phyloP scores from a whole-genome alignment of 2,329 filamentous ascomycete genomes.

The Fusarium sp. region DNA sequence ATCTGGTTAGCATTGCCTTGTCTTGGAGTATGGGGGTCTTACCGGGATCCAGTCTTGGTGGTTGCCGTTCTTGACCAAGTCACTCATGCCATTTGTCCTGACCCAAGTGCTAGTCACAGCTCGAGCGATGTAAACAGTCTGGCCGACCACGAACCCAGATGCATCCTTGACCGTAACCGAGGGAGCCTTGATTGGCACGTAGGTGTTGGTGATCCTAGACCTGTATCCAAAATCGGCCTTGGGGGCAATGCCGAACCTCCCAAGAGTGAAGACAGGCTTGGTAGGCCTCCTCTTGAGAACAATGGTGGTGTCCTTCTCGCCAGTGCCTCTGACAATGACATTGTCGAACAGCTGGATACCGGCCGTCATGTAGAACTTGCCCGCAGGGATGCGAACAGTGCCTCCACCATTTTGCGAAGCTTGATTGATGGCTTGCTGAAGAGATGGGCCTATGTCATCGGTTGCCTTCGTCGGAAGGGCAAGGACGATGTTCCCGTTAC shows the following conservation, averaged over 20 bases:
- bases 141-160: constrained; percentile 1
- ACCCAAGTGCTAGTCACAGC: constrained; percentile 14
- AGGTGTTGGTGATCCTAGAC: constrained; percentile 13
- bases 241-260: background rate
- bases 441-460: background rate
- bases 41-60: constrained; percentile 19
- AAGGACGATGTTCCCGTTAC: background rate
- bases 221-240: background rate
- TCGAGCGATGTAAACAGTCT: constrained; percentile 11
- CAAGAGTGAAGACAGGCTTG: constrained; percentile 16
- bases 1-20: background rate
- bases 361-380: constrained; percentile 10
- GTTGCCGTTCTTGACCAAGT: constrained; percentile 1
- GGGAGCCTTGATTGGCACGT: constrained; percentile 7
- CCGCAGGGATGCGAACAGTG: constrained; percentile 1
- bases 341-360: constrained; percentile 7
- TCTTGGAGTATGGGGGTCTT: background rate
- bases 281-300: background rate
- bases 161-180: background rate
- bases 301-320: background rate
- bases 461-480: background rate
- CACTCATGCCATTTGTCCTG: constrained; percentile 16
- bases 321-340: constrained; percentile 1
- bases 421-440: constrained; percentile 18
- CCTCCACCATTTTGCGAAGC: constrained; percentile 7